phyloP scores from a whole-genome alignment of 352 stramenopile genomes.

The Globisporangium viniferum region DNA sequence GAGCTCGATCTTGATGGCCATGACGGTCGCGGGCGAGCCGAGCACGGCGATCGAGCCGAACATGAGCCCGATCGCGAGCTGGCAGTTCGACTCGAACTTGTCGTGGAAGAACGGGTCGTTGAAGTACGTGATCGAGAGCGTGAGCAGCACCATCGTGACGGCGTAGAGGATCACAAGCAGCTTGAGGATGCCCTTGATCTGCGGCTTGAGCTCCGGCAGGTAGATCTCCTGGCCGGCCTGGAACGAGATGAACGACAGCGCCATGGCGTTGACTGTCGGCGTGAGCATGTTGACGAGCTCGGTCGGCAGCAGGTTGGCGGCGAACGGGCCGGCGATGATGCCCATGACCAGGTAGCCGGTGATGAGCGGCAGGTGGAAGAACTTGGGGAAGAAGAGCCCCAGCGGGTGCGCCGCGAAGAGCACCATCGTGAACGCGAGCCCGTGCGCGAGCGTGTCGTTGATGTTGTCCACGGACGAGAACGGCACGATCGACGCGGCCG shows the following conservation, averaged over 20 bases:
- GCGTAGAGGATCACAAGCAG: slow-evolving; percentile 48
- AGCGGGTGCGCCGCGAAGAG: slow-evolving; percentile 53
- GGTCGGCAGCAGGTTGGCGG: slow-evolving; percentile 42
- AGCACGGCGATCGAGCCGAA: slow-evolving; percentile 73
- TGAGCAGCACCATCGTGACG: slow-evolving; percentile 55
- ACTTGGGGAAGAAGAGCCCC: slow-evolving; percentile 52
- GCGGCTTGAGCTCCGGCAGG: slow-evolving; percentile 51
- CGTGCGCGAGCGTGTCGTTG: slow-evolving; percentile 44
- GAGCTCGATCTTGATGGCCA: slow-evolving; percentile 79
- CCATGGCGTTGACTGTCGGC: slow-evolving; percentile 53
- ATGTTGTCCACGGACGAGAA: slow-evolving; percentile 41
- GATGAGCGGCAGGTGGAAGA: slow-evolving; percentile 57
- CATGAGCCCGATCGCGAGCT: slow-evolving; percentile 67
- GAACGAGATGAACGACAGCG: slow-evolving; percentile 75
- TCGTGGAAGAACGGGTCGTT: slow-evolving; percentile 62
- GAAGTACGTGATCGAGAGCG: slow-evolving; percentile 32
- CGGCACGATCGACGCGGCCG: slow-evolving; percentile 30
- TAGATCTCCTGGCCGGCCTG: slow-evolving; percentile 75
- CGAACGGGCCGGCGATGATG: slow-evolving; percentile 53
- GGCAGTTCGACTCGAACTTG: slow-evolving; percentile 40
- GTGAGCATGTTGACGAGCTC: slow-evolving; percentile 39
- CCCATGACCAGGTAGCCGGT: slow-evolving; percentile 64
- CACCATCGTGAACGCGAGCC: slow-evolving; percentile 52
- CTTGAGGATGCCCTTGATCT: slow-evolving; percentile 60
- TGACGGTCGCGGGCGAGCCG: slow-evolving; percentile 59